phyloP scores from a whole-genome alignment of 345 rosid species.

The Brassica rapa region DNA sequence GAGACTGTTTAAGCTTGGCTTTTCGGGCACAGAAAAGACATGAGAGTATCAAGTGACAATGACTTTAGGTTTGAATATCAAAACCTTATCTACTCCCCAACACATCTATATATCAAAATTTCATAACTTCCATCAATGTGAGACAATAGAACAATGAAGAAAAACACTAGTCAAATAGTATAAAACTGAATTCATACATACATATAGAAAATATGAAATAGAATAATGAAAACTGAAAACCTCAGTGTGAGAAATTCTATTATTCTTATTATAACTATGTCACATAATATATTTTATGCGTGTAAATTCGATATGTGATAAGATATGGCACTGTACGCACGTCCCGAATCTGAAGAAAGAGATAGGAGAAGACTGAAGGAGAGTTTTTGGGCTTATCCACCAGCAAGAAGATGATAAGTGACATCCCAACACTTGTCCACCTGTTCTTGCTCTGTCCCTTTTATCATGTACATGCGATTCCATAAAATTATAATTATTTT shows the following conservation, averaged over 20 bases:
- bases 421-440: conserved; percentile 38
- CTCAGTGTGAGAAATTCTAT: background rate
- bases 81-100: conserved; percentile 23
- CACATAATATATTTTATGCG: background rate
- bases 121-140: background rate
- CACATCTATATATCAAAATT: background rate
- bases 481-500: conserved; percentile 1
- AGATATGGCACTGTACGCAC: conserved; percentile 17
- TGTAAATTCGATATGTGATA: background rate
- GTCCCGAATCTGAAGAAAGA: conserved; percentile 14
- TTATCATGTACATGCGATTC: conserved; percentile 32
- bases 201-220: background rate
- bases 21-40: conserved; percentile 37
- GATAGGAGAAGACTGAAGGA: conserved; percentile 7
- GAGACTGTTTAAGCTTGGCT: conserved; percentile 18
- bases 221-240: background rate
- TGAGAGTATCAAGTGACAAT: conserved; percentile 12
- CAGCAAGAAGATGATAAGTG: conserved; percentile 28
- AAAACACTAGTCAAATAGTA: background rate
- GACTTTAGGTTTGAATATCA: background rate
- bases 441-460: conserved; percentile 25
- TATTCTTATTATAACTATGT: background rate
- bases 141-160: background rate
- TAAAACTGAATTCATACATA: background rate
- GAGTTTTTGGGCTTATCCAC: conserved; percentile 29